Base-by-base conservation (phyloP, 2,329 filamentous ascomycete species). In the Fulvia fulva region DNA sequence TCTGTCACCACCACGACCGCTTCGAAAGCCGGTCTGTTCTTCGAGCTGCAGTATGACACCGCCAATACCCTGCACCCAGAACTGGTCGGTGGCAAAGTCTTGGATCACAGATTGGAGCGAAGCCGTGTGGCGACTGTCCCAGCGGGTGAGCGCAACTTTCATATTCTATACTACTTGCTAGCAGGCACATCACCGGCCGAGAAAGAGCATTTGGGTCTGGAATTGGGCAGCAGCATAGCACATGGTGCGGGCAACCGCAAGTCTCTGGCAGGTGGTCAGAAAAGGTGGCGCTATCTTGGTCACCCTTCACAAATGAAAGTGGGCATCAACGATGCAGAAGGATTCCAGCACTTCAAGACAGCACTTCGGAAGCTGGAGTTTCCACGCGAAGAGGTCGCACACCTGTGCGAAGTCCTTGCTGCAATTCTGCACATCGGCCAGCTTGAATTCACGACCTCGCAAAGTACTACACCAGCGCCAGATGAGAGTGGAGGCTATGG, bases 401-500 rank as follows among this genome's bases (percentile, higher is more conserved):
- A 97, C 73, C 92, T 99, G 56, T 99, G 94, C 74, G 94, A 99
- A 77, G 84, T 97, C 51, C 80, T 99, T 54, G 94, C 94, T 30
- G 87, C 86, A 67, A 97, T 99, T 65, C 81, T 99, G n/a, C 94
- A 99, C 73, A 92, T 99, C 65, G 94, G 94, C 26, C 94, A 99
- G 77, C 85, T 99, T 2, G 94, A 99, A 68, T 99, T 99, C 66
- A 86, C 89, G 71, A 91, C 85, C 0, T 87, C 88, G 1, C 87
- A 89, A 66, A 85, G 87, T 65, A 97, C 94, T 0, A 87, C 87
- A 1, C 87, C 85, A 0, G 84, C 84, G 1, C 91, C 85, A 1
- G 92, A 97, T 67, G 94, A 99, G 69, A 97, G 93, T 65, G 94
- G 94, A 56, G 93, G 93, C 21, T 97, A 94, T 75, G 96, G 94